Conservation (phyloP, 139 green algal genomes). For the Auxenochlorella pyrenoidosa region DNA sequence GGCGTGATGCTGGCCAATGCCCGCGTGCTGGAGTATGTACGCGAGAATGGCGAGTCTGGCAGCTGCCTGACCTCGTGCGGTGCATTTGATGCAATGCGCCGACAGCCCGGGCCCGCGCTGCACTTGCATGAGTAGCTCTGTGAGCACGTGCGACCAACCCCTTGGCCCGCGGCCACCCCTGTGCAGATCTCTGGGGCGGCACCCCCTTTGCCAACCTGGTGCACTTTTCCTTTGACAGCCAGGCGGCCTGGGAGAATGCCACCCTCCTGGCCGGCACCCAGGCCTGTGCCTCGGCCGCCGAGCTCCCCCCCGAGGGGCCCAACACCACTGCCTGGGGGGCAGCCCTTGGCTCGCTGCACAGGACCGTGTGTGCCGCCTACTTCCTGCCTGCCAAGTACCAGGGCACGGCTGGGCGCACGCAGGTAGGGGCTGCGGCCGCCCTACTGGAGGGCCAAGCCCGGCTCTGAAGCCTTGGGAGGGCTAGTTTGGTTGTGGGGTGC, state of each 20-base stretch:
- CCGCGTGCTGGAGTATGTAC: background rate
- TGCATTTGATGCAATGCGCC: too few species aligned
- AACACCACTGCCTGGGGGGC: background rate
- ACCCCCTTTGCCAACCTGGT: conserved; percentile 4
- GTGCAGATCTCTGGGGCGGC: conserved; percentile 14
- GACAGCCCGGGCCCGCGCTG: too few species aligned
- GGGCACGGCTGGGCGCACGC: background rate
- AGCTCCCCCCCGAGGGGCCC: too few species aligned
- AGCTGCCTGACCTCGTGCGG: background rate
- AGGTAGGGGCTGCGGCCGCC: background rate
- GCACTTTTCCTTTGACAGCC: background rate
- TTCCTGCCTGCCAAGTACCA: conserved; percentile 26
- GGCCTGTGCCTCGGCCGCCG: background rate
- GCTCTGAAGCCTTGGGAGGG: too few species aligned
- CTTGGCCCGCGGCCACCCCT: background rate
- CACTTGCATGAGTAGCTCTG: too few species aligned
- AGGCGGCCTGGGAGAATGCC: conserved; percentile 7
- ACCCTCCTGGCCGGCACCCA: background rate
- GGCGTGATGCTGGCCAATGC: conserved; percentile 1
- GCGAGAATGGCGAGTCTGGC: background rate
- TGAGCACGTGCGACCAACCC: too few species aligned
- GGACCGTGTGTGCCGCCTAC: conserved; percentile 15
- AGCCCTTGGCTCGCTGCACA: background rate
- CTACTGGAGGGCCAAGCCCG: too few species aligned
- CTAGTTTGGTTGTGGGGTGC: too few species aligned